Evolutionary conservation across 495 filamentous ascomycete species (phyloP).

Genomic region (Clohesyomyces aquaticus): DNA sequence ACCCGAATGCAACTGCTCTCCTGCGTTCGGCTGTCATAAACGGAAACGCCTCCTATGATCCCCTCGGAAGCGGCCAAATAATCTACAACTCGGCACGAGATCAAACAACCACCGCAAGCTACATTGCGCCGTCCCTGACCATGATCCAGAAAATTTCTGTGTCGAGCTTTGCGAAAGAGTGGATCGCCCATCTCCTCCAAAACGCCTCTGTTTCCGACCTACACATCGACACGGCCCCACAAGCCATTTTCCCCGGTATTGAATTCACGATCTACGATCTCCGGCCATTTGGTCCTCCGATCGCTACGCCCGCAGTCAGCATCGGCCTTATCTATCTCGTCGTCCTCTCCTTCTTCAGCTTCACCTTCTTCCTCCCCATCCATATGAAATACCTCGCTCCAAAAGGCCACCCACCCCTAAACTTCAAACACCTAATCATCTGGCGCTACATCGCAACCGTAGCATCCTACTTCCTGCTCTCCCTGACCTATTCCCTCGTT

Average conservation of each 20-base stretch:
- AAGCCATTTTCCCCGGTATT: constrained; percentile 66
- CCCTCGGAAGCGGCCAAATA: constrained; percentile 31
- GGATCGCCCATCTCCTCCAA: constrained; percentile 27
- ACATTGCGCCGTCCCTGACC: constrained; percentile 24
- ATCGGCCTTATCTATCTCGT: constrained; percentile 75
- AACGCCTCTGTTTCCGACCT: constrained; percentile 25
- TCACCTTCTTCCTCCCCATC: constrained; percentile 69
- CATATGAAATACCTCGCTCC: constrained; percentile 61
- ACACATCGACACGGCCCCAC: constrained; percentile 55
- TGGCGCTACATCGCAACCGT: constrained; percentile 67
- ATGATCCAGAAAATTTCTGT: constrained; percentile 26
- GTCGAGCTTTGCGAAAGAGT: constrained; percentile 23
- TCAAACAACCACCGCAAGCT: constrained; percentile 14
- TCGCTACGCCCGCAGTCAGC: constrained; percentile 61
- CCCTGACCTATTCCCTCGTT: constrained; percentile 60
- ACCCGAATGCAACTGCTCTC: constrained; percentile 28
- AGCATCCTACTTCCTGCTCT: constrained; percentile 67
- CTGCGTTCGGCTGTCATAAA: constrained; percentile 20
- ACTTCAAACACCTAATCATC: constrained; percentile 61
- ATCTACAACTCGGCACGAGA: constrained; percentile 36
- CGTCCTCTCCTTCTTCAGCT: constrained; percentile 74
- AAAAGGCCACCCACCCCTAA: constrained; percentile 60
- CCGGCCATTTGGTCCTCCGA: constrained; percentile 63
- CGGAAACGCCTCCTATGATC: constrained; percentile 32
- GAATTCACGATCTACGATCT: constrained; percentile 65